A percentile compares a stretch with the other conserved stretches of the same genome.
Evolutionary conservation across 1,139 yeast species (phyloP).

Genomic region (Citeromyces siamensis): DNA sequence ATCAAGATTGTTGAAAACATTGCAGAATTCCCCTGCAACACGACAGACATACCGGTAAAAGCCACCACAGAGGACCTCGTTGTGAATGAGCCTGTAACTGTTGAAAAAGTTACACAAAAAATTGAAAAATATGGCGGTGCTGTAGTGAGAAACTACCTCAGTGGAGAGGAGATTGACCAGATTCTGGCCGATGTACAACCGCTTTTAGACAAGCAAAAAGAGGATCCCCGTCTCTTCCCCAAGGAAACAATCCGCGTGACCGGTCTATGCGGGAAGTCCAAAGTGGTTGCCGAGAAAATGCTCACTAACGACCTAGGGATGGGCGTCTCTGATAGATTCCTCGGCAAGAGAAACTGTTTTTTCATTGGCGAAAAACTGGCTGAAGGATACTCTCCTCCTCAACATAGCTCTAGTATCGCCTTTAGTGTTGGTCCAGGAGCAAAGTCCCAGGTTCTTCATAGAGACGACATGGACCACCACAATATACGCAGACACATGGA

Average conservation of each 20-base stretch:
- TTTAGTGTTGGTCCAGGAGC: slow-evolving; percentile 19
- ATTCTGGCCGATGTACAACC: slow-evolving; percentile 14
- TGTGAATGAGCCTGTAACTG: slow-evolving; percentile 7
- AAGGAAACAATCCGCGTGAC: slow-evolving; percentile 14
- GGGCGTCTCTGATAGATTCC: slow-evolving; percentile 11
- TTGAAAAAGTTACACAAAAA: slow-evolving; percentile 8
- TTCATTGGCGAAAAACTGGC: slow-evolving; percentile 14
- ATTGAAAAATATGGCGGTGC: slow-evolving; percentile 15
- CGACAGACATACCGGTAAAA: not conserved
- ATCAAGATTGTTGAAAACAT: not conserved
- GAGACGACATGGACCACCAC: slow-evolving; percentile 18
- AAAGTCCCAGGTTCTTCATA: slow-evolving; percentile 14
- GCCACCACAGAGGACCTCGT: slow-evolving; percentile 9
- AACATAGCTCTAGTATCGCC: slow-evolving; percentile 16
- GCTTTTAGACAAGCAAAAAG: slow-evolving; percentile 10
- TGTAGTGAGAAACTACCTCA: slow-evolving; percentile 13
- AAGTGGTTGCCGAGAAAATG: slow-evolving; percentile 12
- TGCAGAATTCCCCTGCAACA: not conserved
- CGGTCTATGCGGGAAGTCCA: slow-evolving; percentile 14
- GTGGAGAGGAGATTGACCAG: slow-evolving; percentile 8
- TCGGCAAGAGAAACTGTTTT: slow-evolving; percentile 13
- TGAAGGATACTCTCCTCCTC: slow-evolving; percentile 15
- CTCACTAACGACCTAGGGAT: slow-evolving; percentile 11
- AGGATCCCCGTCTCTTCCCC: slow-evolving; percentile 12
- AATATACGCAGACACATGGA: slow-evolving; percentile 12